A percentile compares a stretch with the other conserved stretches of the same genome.
Conservation (phyloP, 192 early-diverging fungal species). For the Glomus cerebriforme region DNA sequence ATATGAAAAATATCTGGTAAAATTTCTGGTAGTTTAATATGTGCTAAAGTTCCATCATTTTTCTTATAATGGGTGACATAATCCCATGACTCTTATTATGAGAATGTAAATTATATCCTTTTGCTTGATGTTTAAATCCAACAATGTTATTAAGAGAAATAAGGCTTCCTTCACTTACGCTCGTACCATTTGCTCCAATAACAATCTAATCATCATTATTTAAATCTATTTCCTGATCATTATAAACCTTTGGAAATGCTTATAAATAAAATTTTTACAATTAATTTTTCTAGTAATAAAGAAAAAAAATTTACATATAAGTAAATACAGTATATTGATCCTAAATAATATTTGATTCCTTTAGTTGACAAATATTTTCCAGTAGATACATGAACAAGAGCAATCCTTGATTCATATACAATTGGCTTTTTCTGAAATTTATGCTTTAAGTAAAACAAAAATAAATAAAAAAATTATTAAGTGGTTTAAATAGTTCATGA, state of each 20-base stretch:
- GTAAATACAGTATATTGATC: neutral
- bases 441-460: too few relatives aligned
- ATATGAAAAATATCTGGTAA: too few relatives aligned
- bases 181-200: too few relatives aligned
- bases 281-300: neutral
- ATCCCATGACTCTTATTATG: neutral
- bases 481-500: neutral
- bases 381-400: too few relatives aligned
- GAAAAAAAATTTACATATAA: neutral
- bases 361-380: too few relatives aligned
- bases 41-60: too few relatives aligned
- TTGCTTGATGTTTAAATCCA: constrained; percentile 2
- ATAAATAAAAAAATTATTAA: too few relatives aligned
- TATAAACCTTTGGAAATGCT: neutral
- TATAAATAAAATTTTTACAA: neutral
- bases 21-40: too few relatives aligned
- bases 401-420: too few relatives aligned
- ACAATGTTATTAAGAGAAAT: neutral
- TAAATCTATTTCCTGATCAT: neutral
- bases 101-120: neutral
- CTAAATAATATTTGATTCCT: too few relatives aligned
- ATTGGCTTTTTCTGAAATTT: neutral
- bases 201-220: constrained; percentile 6
- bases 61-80: too few relatives aligned
- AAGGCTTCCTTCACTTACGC: neutral